Conservation (phyloP, 2,329 filamentous ascomycete species). For the Helicocarpus griseus region DNA sequence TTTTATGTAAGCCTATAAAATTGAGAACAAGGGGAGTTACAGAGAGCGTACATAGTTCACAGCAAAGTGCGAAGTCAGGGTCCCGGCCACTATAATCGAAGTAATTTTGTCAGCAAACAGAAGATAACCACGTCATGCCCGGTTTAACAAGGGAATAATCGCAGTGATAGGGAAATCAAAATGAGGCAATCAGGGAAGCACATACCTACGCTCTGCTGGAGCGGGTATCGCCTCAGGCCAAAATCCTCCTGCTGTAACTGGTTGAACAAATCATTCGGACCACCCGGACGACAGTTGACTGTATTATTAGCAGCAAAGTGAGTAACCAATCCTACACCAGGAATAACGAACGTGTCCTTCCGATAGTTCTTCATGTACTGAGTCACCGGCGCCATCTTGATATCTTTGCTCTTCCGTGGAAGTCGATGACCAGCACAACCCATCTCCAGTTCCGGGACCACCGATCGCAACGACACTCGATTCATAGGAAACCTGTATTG, state of each 20-base stretch:
- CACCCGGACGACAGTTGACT: slow-evolving; percentile 43
- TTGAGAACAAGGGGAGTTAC: not conserved
- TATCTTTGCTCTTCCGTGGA: not conserved
- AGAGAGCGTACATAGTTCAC: slow-evolving; percentile 36
- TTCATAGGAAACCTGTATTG: slow-evolving; percentile 21
- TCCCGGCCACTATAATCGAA: slow-evolving; percentile 21
- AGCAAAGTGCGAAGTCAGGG: slow-evolving; percentile 38
- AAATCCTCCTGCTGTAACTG: slow-evolving; percentile 38
- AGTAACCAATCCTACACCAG: slow-evolving; percentile 37
- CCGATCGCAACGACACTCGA: slow-evolving; percentile 22
- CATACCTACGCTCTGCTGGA: slow-evolving; percentile 27
- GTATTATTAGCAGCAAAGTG: slow-evolving; percentile 49
- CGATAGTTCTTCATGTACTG: slow-evolving; percentile 20
- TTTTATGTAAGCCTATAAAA: not conserved
- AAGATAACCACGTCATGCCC: not conserved
- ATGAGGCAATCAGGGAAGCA: not conserved
- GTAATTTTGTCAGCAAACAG: not conserved
- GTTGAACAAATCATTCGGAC: slow-evolving; percentile 53
- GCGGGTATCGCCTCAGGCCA: slow-evolving; percentile 35
- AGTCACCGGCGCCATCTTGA: slow-evolving; percentile 1
- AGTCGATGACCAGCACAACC: slow-evolving; percentile 15
- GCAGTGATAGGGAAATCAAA: not conserved
- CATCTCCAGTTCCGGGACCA: slow-evolving; percentile 24
- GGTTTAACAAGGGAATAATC: not conserved
- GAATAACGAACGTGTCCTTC: slow-evolving; percentile 25